Percentiles rank a stretch among this genome's conserved stretches.
phyloP scores from a whole-genome alignment of 2,329 filamentous ascomycete species.

The Cadophora luteo-olivacea region DNA sequence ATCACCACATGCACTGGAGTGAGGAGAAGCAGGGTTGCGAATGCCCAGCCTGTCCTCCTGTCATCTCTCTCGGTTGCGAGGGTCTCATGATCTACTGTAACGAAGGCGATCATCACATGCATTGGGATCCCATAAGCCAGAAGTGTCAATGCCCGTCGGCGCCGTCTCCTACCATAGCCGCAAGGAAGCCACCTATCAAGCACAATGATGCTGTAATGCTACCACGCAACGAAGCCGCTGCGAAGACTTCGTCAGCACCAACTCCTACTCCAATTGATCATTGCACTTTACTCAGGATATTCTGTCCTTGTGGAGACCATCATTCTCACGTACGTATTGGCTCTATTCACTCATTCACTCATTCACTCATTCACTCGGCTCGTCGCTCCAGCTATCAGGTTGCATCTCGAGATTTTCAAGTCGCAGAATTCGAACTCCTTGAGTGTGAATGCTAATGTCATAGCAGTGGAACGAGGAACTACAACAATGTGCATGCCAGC shows the following conservation, averaged over 20 bases:
- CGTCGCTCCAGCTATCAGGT: neutral
- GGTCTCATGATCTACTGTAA: neutral
- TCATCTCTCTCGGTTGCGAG: slow-evolving; percentile 4
- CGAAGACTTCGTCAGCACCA: neutral
- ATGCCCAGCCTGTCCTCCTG: neutral
- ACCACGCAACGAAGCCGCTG: neutral
- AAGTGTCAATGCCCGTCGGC: neutral
- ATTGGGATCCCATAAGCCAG: neutral
- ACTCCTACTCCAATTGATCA: neutral
- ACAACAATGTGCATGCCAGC: slow-evolving; percentile 5
- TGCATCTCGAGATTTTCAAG: neutral
- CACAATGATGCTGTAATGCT: neutral
- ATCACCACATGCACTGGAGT: slow-evolving; percentile 1
- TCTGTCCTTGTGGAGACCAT: slow-evolving; percentile 1
- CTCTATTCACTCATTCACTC: neutral
- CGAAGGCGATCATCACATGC: slow-evolving; percentile 5
- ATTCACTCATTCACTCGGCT: neutral
- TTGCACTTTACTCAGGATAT: neutral
- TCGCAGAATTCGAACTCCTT: neutral
- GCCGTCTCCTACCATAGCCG: neutral
- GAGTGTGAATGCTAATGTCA: neutral
- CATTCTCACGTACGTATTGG: neutral
- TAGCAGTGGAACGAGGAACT: slow-evolving; percentile 4
- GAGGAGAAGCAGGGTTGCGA: neutral
- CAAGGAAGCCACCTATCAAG: neutral